These are phyloP conservation scores for Cladosporium sp. DNA, from an alignment of 2,329 filamentous ascomycete genomes.

Conservation along the genomic window DNA sequence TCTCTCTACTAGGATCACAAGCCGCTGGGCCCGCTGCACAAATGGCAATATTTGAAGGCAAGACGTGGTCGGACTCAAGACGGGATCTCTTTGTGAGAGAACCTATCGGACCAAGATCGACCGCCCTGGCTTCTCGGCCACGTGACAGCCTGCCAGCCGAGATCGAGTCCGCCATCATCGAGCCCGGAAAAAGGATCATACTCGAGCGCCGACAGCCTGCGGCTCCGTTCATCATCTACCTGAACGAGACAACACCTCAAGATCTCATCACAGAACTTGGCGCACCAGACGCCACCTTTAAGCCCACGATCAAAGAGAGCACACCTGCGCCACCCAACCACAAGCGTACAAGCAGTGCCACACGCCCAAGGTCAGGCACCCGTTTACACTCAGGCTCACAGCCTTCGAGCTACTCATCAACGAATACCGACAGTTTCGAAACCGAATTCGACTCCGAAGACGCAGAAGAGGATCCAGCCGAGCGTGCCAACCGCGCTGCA, in stretches of 20 bases:
- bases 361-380: slow-evolving; percentile 18
- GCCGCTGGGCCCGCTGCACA: slow-evolving; percentile 72
- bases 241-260: slow-evolving; percentile 87
- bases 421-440: slow-evolving; percentile 40
- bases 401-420: slow-evolving; percentile 36
- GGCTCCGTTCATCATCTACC: slow-evolving; percentile 63
- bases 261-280: slow-evolving; percentile 87
- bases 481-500: slow-evolving; percentile 53
- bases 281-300: slow-evolving; percentile 87
- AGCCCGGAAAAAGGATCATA: slow-evolving; percentile 71
- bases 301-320: slow-evolving; percentile 21
- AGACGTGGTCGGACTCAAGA: slow-evolving; percentile 84
- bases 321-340: slow-evolving; percentile 18
- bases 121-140: slow-evolving; percentile 63
- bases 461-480: slow-evolving; percentile 56
- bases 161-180: slow-evolving; percentile 72
- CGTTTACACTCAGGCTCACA: slow-evolving; percentile 25
- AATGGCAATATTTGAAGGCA: slow-evolving; percentile 86
- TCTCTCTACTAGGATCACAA: slow-evolving; percentile 75
- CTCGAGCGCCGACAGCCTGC: slow-evolving; percentile 68
- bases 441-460: slow-evolving; percentile 45
- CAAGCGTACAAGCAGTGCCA: slow-evolving; percentile 22
- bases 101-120: slow-evolving; percentile 69
- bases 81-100: slow-evolving; percentile 70
- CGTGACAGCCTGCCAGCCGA: slow-evolving; percentile 84